Evolutionary conservation across 2,329 filamentous ascomycete species (phyloP).

Genomic region (Calonectria pteridis): DNA sequence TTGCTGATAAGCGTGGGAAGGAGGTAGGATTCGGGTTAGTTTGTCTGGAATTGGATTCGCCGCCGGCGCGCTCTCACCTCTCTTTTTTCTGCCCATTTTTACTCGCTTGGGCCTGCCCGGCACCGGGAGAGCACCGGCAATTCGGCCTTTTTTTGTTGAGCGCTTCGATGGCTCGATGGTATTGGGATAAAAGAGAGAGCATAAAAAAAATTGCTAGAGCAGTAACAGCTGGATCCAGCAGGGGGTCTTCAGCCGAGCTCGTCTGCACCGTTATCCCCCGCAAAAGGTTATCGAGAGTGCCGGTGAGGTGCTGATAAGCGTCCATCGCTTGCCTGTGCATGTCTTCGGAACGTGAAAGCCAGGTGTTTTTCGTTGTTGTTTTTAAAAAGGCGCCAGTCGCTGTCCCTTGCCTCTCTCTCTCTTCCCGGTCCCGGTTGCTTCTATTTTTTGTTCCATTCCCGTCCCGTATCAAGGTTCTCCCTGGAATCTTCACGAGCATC

Average conservation of each 20-base stretch:
- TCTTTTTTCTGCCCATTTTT: background rate
- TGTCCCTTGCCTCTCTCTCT: background rate
- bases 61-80: conserved; percentile 15
- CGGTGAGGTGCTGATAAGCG: conserved; percentile 22
- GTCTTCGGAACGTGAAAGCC: background rate
- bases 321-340: conserved; percentile 1
- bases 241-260: background rate
- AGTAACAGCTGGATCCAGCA: conserved; percentile 4
- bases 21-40: background rate
- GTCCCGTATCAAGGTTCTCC: background rate
- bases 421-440: background rate
- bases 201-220: background rate
- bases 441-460: background rate
- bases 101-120: background rate
- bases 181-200: background rate
- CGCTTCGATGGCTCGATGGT: background rate
- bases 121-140: conserved; percentile 9
- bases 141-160: conserved; percentile 20
- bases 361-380: background rate
- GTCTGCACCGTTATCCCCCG: conserved; percentile 17
- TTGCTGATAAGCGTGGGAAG: conserved; percentile 27
- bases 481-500: conserved; percentile 4
- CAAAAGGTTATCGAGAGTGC: conserved; percentile 12
- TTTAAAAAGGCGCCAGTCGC: conserved; percentile 7
- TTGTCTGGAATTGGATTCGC: conserved; percentile 7